These are phyloP conservation scores for Saccharum spontaneum DNA, from an alignment of 176 grass and related monocot genomes.

Conservation along the genomic window DNA sequence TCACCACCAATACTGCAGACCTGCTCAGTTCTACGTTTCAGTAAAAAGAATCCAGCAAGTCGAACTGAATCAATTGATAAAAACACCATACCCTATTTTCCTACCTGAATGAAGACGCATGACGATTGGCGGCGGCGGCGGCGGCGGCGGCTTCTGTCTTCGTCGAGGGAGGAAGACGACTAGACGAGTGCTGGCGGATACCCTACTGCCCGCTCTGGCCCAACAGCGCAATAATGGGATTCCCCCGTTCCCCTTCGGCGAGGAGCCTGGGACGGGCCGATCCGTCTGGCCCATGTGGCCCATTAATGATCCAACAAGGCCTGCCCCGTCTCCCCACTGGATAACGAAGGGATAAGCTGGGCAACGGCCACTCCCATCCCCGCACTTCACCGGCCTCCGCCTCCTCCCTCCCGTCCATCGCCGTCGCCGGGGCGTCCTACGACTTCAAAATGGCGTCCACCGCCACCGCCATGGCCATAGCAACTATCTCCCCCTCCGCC, in stretches of 20 bases:
- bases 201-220: not conserved
- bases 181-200: no score
- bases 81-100: not conserved
- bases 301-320: not conserved
- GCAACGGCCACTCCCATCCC: not conserved
- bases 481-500: slow-evolving; percentile 38
- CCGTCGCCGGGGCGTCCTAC: slow-evolving; percentile 26
- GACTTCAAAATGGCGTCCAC: slow-evolving; percentile 36
- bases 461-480: slow-evolving; percentile 39
- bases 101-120: not conserved
- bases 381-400: not conserved
- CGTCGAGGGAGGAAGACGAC: no score
- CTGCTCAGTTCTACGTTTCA: not conserved
- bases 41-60: not conserved
- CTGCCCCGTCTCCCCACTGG: not conserved
- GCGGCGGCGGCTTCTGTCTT: no score
- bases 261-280: not conserved
- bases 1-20: not conserved
- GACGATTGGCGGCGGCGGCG: not conserved
- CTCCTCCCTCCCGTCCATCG: not conserved
- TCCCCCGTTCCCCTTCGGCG: not conserved
- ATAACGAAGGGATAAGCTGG: slow-evolving; percentile 67
- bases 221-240: not conserved
- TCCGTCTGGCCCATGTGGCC: not conserved
- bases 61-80: not conserved